Percentiles rank a stretch among this genome's conserved stretches.
Evolutionary conservation across 2,329 filamentous ascomycete species (phyloP).

Genomic region (Aureobasidium sp.): DNA sequence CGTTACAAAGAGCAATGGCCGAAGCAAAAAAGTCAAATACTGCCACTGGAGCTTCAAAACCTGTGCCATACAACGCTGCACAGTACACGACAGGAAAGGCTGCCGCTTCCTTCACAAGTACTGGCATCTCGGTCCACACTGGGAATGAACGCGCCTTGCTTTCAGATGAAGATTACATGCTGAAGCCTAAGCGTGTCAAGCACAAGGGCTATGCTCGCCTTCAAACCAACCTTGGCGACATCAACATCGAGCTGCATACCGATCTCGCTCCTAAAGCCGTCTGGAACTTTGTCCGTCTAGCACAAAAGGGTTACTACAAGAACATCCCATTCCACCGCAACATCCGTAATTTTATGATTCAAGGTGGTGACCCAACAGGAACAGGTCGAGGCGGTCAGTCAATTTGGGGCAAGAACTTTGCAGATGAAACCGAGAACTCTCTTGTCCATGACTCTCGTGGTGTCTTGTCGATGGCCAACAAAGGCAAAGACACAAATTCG

Average conservation of each 20-base stretch:
- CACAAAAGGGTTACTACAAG: conserved; percentile 84
- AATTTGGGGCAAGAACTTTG: conserved; percentile 90
- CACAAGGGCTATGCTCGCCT: conserved; percentile 86
- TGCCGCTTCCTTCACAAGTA: conserved; percentile 91
- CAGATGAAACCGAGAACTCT: conserved; percentile 87
- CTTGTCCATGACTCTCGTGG: conserved; percentile 75
- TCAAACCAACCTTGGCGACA: conserved; percentile 71
- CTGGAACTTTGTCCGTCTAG: conserved; percentile 89
- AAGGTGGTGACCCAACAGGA: conserved; percentile 88
- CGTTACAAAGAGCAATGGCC: conserved; percentile 36
- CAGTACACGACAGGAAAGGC: conserved; percentile 83
- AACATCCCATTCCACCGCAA: conserved; percentile 83
- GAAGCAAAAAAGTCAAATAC: conserved; percentile 47
- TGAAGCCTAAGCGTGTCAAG: conserved; percentile 82
- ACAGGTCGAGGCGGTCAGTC: conserved; percentile 84
- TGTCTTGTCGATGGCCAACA: conserved; percentile 91
- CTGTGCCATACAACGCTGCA: conserved; percentile 70
- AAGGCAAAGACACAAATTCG: conserved; percentile 95
- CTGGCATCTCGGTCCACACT: conserved; percentile 85
- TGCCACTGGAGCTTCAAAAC: conserved; percentile 24
- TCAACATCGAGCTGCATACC: conserved; percentile 83
- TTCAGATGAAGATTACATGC: conserved; percentile 93
- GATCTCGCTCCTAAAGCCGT: conserved; percentile 89
- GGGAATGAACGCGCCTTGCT: conserved; percentile 77
- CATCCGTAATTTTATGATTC: conserved; percentile 95